Conservation (phyloP, 1,139 yeast species). For the Lodderomyces metapsilosis region DNA sequence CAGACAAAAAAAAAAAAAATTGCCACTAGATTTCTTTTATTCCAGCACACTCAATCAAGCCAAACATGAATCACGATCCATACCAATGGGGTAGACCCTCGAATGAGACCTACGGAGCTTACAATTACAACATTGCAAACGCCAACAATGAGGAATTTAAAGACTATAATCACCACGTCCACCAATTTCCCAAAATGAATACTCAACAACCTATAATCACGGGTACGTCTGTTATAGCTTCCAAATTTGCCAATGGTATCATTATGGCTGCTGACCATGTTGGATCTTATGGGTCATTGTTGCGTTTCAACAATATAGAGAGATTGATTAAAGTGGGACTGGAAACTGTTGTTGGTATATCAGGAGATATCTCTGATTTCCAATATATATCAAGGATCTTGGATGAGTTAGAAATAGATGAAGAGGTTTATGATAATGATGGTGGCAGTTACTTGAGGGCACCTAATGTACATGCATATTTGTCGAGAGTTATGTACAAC, state of each 20-base stretch:
- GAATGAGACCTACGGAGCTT: slow-evolving; percentile 74
- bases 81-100: slow-evolving; percentile 94
- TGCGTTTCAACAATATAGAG: slow-evolving; percentile 82
- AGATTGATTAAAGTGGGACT: slow-evolving; percentile 81
- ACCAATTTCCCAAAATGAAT: slow-evolving; percentile 65
- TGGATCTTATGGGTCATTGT: slow-evolving; percentile 90
- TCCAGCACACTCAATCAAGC: neutral
- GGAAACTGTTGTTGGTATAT: slow-evolving; percentile 86
- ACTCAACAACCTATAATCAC: slow-evolving; percentile 95
- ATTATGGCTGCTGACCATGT: slow-evolving; percentile 93
- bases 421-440: slow-evolving; percentile 45
- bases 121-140: slow-evolving; percentile 70
- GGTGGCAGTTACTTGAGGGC: slow-evolving; percentile 76
- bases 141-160: slow-evolving; percentile 28
- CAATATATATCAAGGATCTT: slow-evolving; percentile 77
- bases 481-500: slow-evolving; percentile 78
- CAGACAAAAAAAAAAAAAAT: neutral
- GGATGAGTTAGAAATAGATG: slow-evolving; percentile 52
- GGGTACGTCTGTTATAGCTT: slow-evolving; percentile 91
- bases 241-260: slow-evolving; percentile 87
- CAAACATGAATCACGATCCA: slow-evolving; percentile 91
- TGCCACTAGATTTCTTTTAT: slow-evolving; percentile 1
- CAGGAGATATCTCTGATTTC: slow-evolving; percentile 94
- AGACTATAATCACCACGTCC: slow-evolving; percentile 13
- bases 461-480: slow-evolving; percentile 82